Evolutionary conservation across 345 rosid genomes (phyloP).

Genomic region (Salix arbutifolia): DNA sequence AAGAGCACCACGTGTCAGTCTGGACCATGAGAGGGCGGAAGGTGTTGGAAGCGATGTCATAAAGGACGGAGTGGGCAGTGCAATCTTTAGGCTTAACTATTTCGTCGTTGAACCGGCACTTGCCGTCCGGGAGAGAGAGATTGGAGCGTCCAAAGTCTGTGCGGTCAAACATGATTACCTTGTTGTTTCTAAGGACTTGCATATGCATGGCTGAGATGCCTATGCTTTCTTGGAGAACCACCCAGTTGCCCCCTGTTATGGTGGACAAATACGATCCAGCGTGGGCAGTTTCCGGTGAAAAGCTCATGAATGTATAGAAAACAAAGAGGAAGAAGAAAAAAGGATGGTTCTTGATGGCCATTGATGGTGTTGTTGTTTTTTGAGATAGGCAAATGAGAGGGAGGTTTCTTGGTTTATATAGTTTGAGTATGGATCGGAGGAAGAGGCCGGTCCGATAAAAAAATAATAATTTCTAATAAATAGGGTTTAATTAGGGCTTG

Average conservation of each 20-base stretch:
- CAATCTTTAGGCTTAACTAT: conserved; percentile 45
- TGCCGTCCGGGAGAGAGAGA: conserved; percentile 47
- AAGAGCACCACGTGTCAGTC: conserved; percentile 85
- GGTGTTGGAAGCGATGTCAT: conserved; percentile 54
- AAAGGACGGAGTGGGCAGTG: conserved; percentile 68
- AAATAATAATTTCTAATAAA: no score
- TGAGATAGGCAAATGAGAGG: not conserved
- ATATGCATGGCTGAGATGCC: conserved; percentile 94
- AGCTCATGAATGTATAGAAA: not conserved
- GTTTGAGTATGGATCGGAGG: no score
- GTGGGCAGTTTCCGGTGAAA: not conserved
- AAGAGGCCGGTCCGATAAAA: no score
- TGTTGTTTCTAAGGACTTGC: conserved; percentile 62
- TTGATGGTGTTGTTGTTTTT: conserved; percentile 1
- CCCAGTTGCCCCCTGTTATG: conserved; percentile 38
- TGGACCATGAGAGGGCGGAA: conserved; percentile 54
- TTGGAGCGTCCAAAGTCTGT: conserved; percentile 73
- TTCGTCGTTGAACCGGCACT: conserved; percentile 42
- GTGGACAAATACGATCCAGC: conserved; percentile 1
- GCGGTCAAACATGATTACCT: conserved; percentile 74
- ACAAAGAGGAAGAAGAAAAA: not conserved
- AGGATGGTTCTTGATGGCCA: conserved; percentile 35
- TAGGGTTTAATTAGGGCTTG: no score
- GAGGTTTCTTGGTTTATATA: not conserved
- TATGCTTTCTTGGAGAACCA: conserved; percentile 44